A percentile compares a stretch with the other conserved stretches of the same genome.
Evolutionary conservation across 257 asterid genomes (phyloP).

Genomic region (Pogostemon cablin): DNA sequence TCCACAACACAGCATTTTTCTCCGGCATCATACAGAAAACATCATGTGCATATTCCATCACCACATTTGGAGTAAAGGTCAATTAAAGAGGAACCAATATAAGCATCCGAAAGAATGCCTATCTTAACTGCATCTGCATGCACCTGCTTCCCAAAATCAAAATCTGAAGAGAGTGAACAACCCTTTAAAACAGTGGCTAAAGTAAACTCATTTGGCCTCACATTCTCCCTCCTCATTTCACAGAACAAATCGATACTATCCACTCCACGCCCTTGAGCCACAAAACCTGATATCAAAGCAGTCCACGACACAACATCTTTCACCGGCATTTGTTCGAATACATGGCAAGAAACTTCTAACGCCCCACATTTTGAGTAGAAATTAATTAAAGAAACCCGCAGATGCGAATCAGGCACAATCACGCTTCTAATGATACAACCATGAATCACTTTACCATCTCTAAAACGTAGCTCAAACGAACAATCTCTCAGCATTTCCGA

Average conservation of each 20-base stretch:
- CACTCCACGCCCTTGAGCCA: slow-evolving; percentile 62
- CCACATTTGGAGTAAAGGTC: slow-evolving; percentile 76
- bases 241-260: slow-evolving; percentile 59
- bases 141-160: slow-evolving; percentile 71
- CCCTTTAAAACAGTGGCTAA: slow-evolving; percentile 74
- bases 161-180: slow-evolving; percentile 62
- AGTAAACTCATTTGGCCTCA: slow-evolving; percentile 77
- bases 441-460: slow-evolving; percentile 67
- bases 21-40: slow-evolving; percentile 69
- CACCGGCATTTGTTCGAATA: slow-evolving; percentile 56
- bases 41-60: slow-evolving; percentile 55
- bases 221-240: slow-evolving; percentile 64
- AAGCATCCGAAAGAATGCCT: slow-evolving; percentile 62
- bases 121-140: slow-evolving; percentile 72
- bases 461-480: slow-evolving; percentile 43
- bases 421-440: slow-evolving; percentile 56
- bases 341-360: slow-evolving; percentile 41
- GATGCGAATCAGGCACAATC: slow-evolving; percentile 60
- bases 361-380: slow-evolving; percentile 74
- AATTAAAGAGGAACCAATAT: slow-evolving; percentile 71
- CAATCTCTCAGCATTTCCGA: slow-evolving; percentile 59
- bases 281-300: slow-evolving; percentile 75
- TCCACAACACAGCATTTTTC: slow-evolving; percentile 77
- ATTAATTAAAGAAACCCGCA: slow-evolving; percentile 74
- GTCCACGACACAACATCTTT: slow-evolving; percentile 85